These are phyloP conservation scores for Acacia pycnantha DNA, from an alignment of 331 rosid genomes.

Conservation along the genomic window DNA sequence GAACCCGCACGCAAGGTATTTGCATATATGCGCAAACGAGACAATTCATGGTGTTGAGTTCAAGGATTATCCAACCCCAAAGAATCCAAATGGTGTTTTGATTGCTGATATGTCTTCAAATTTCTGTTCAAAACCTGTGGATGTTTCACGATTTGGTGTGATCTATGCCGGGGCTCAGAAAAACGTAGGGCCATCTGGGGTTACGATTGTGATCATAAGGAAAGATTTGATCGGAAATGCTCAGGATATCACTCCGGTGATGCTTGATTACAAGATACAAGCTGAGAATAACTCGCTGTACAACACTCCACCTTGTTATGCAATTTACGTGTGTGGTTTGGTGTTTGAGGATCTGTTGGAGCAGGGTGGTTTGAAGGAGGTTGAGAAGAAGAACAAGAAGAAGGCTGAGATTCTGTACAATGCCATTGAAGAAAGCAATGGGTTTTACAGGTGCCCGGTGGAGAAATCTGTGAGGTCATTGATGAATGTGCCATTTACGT, in stretches of 20 bases:
- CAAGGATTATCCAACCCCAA: conserved; percentile 54
- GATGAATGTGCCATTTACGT: conserved; percentile 71
- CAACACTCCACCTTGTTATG: conserved; percentile 18
- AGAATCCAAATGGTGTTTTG: conserved; percentile 31
- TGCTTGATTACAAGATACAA: conserved; percentile 14
- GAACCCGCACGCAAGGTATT: conserved; percentile 43
- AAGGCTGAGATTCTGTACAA: conserved; percentile 55
- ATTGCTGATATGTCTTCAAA: conserved; percentile 71
- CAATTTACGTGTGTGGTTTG: conserved; percentile 47
- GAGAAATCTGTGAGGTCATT: conserved; percentile 62
- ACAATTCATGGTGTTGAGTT: conserved; percentile 75
- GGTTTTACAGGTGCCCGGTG: conserved; percentile 64
- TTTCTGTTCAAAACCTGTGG: conserved; percentile 70
- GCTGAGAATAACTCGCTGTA: conserved; percentile 13
- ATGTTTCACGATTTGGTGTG: conserved; percentile 54
- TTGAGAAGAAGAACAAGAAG: conserved; percentile 61
- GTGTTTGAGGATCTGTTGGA: conserved; percentile 65
- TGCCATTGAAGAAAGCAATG: conserved; percentile 53
- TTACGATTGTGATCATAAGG: conserved; percentile 52
- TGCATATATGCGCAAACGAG: conserved; percentile 64
- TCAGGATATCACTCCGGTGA: conserved; percentile 6
- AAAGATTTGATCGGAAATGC: conserved; percentile 2
- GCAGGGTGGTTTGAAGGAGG: conserved; percentile 61
- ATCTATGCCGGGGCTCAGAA: conserved; percentile 76
- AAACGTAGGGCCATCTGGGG: conserved; percentile 75